These are phyloP conservation scores for Talaromyces sp. DNA, from an alignment of 2,329 filamentous ascomycete species.

Conservation along the genomic window DNA sequence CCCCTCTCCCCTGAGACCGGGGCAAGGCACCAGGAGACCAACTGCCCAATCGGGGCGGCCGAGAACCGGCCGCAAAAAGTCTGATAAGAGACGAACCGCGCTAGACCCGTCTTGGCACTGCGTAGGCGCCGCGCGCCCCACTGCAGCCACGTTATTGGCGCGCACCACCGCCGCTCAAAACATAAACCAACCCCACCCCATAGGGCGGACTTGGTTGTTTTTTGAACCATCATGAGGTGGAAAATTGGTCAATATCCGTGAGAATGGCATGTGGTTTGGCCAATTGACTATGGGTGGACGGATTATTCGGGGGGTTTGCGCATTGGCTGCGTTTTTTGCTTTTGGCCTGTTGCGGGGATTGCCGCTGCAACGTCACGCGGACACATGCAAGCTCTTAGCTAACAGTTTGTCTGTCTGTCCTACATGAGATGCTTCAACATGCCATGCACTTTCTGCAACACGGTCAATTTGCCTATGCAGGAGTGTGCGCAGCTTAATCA, in stretches of 20 bases:
- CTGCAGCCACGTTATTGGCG: neutral
- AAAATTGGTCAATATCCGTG: neutral
- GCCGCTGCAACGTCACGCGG: neutral
- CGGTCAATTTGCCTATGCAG: neutral
- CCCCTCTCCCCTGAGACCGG: neutral
- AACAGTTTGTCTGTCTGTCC: neutral
- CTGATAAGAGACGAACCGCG: slow-evolving; percentile 1
- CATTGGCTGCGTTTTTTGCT: neutral
- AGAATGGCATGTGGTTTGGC: neutral
- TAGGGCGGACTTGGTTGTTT: neutral
- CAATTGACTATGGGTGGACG: neutral
- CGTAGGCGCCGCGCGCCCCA: neutral
- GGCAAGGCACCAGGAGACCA: neutral
- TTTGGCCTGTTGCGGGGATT: neutral
- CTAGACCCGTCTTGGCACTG: slow-evolving; percentile 6
- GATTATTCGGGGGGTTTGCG: neutral
- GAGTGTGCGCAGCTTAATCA: neutral
- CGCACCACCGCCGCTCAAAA: slow-evolving; percentile 3
- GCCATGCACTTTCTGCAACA: neutral
- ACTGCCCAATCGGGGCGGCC: neutral
- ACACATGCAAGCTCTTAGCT: neutral
- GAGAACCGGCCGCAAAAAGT: neutral
- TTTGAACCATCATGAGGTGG: neutral
- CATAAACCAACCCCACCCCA: slow-evolving; percentile 14
- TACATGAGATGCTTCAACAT: neutral